These are phyloP conservation scores for Nectriaceae sp. DNA, from an alignment of 2,329 filamentous ascomycete species.

Conservation along the genomic window DNA sequence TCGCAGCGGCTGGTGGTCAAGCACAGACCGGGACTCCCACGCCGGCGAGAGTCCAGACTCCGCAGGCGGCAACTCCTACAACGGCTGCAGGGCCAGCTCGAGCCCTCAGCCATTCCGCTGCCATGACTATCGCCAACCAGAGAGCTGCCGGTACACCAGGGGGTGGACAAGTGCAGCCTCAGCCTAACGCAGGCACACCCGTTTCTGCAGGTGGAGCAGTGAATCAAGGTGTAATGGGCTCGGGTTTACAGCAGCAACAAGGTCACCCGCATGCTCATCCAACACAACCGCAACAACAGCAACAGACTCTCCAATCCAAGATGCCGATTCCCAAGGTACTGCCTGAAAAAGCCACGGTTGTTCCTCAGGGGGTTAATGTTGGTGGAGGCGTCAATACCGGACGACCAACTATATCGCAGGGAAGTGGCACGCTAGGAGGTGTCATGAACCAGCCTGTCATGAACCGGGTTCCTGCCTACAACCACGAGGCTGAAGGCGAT, in stretches of 20 bases:
- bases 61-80: slow-evolving; percentile 46
- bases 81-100: slow-evolving; percentile 40
- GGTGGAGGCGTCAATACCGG: slow-evolving; percentile 60
- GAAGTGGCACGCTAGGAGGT: slow-evolving; percentile 74
- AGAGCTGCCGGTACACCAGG: slow-evolving; percentile 38
- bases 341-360: slow-evolving; percentile 64
- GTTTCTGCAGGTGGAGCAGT: slow-evolving; percentile 29
- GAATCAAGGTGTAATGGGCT: slow-evolving; percentile 35
- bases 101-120: slow-evolving; percentile 51
- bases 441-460: slow-evolving; percentile 88
- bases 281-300: slow-evolving; percentile 42
- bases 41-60: slow-evolving; percentile 49
- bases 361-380: slow-evolving; percentile 74
- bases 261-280: slow-evolving; percentile 53
- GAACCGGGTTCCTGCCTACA: slow-evolving; percentile 77
- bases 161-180: slow-evolving; percentile 33
- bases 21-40: slow-evolving; percentile 49
- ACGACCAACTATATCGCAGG: slow-evolving; percentile 83
- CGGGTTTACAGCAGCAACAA: slow-evolving; percentile 34
- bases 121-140: slow-evolving; percentile 51
- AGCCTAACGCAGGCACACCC: slow-evolving; percentile 32
- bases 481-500: slow-evolving; percentile 88
- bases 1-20: slow-evolving; percentile 40
- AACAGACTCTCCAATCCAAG: slow-evolving; percentile 54
- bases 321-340: slow-evolving; percentile 84